Conservation (phyloP, 805 yeast genomes). For the Nakazawaea wyomingensis region DNA sequence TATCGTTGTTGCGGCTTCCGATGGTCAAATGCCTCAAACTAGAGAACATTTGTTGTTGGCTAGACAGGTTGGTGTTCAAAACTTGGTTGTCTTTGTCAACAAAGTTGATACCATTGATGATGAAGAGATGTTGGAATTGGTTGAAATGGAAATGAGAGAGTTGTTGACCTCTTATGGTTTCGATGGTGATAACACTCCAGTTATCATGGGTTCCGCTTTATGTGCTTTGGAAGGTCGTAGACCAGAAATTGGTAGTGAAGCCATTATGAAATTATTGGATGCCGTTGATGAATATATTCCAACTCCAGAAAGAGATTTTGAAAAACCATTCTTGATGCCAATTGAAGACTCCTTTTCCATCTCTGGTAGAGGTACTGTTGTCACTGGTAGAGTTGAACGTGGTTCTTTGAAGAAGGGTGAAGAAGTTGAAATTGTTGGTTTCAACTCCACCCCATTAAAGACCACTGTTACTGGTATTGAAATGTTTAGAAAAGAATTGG, state of each 20-base stretch:
- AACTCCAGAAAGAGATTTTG: constrained; percentile 94
- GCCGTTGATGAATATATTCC: constrained; percentile 95
- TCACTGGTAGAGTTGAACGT: constrained; percentile 98
- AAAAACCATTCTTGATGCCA: constrained; percentile 94
- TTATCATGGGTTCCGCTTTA: constrained; percentile 96
- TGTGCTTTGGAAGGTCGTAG: constrained; percentile 86
- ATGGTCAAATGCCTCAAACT: constrained; percentile 99
- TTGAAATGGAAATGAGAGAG: constrained; percentile 99
- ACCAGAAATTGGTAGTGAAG: constrained; percentile 89
- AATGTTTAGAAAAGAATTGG: constrained; percentile 99
- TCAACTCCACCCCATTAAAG: constrained; percentile 79
- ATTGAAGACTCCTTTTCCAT: constrained; percentile 96
- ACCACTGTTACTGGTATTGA: constrained; percentile 97
- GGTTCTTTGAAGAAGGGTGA: constrained; percentile 97
- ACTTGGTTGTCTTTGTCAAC: constrained; percentile 95
- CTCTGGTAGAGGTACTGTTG: constrained; percentile 99
- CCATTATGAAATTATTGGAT: constrained; percentile 76
- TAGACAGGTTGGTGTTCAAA: constrained; percentile 98
- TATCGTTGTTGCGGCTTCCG: constrained; percentile 98
- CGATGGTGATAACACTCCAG: constrained; percentile 98
- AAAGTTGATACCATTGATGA: constrained; percentile 97
- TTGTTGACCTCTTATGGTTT: constrained; percentile 85
- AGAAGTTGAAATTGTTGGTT: constrained; percentile 96
- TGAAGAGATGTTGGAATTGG: constrained; percentile 98
- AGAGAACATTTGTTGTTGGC: constrained; percentile 98